phyloP scores from a whole-genome alignment of 495 filamentous ascomycete genomes.

The Talaromyces proteolyticus region DNA sequence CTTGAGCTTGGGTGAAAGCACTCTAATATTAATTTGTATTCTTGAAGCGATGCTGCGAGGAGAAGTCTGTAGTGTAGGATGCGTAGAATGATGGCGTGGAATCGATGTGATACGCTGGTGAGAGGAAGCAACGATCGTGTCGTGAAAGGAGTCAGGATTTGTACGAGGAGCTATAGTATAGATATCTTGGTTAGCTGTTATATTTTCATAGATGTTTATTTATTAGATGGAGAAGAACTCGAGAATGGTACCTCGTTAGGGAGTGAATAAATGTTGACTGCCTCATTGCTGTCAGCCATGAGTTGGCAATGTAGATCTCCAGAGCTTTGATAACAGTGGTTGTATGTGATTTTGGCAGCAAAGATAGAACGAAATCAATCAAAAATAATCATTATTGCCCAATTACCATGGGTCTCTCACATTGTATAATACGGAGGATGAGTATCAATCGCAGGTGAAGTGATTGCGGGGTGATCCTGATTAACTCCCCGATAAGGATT shows the following conservation, averaged over 20 bases:
- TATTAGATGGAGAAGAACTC: neutral
- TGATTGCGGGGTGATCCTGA: no score
- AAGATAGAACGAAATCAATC: no score
- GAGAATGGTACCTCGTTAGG: slow-evolving; percentile 40
- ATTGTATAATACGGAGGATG: no score
- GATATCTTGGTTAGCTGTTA: neutral
- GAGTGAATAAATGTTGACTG: slow-evolving; percentile 30
- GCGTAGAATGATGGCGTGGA: slow-evolving; percentile 61
- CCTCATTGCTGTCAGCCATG: neutral
- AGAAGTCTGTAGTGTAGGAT: slow-evolving; percentile 62
- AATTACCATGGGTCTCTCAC: no score
- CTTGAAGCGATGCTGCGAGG: slow-evolving; percentile 45
- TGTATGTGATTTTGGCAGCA: no score
- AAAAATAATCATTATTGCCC: no score
- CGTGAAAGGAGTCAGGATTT: slow-evolving; percentile 55
- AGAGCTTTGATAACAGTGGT: no score
- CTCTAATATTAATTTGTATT: slow-evolving; percentile 66
- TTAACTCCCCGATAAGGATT: no score
- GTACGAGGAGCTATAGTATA: slow-evolving; percentile 55
- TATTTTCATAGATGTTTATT: neutral
- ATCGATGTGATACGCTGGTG: slow-evolving; percentile 54
- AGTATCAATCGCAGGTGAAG: no score
- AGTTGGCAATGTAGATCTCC: no score
- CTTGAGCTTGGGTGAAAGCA: slow-evolving; percentile 71
- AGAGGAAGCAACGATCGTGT: slow-evolving; percentile 57